Evolutionary conservation across 768 basidiomycete species (phyloP), one percentile per base, ranked within the genome.

Genomic region (Lentinula aciculospora): DNA sequence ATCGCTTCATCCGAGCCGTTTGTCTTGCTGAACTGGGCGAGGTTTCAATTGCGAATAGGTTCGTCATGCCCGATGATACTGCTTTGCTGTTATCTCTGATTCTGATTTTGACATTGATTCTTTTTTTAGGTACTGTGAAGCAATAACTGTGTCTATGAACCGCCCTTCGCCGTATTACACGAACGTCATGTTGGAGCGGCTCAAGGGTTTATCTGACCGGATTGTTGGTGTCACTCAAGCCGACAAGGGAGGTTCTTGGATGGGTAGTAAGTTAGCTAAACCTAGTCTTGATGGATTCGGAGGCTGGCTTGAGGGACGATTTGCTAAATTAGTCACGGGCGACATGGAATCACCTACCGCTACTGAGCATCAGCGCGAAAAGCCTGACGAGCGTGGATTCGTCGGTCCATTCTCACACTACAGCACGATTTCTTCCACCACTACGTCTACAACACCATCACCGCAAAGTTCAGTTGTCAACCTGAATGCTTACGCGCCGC

Each of bases 291-390:
- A 98, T 68, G 87, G 86, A 32, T 84, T 98, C 49, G 90, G 94
- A 27, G 88, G 85, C 44, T 98, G 94, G 88, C 78, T 98, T 25
- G 96, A 94, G 71, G 89, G 91, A 12, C 83, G 89, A 17, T 83
- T 99, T 66, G 93, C 93, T 15, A 95, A 95, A 67, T 86, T 99
- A 63, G 94, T 99, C 59, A 92, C 95, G 8, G 97, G 96, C 2
- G 94, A 97, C 53, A 81, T 77, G n/a, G 89, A 89, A 37, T 68
- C 74, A 9, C 73, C 75, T 15, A 70, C 80, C 10, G 65, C 68
- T 5, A 69, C 69, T 12, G 75, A 72, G 36, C 75, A 76, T 28
- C 70, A 76, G 5, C 53, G 63, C 0, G 66, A 62, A 42, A 76
- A 74, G 54, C 60, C 70, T 15, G 69, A 69, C 48, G 73, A 76